Base-by-base conservation (phyloP, 202 grass and related monocot species). In the Schoenoplectus tabernaemontani region DNA sequence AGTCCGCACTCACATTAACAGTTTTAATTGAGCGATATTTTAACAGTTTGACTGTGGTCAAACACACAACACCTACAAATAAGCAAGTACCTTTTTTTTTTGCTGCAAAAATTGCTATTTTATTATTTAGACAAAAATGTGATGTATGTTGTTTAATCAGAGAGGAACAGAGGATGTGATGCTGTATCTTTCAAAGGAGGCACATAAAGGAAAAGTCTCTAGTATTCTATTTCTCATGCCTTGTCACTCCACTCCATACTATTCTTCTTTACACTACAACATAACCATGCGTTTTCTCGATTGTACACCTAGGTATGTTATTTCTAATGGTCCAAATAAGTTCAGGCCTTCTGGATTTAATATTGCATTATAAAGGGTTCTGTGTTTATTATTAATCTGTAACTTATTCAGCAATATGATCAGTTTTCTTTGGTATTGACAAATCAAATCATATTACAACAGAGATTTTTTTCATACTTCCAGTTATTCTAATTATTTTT, bases 161-260 rank as follows among this genome's bases (percentile, higher is more conserved):
- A 92, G 94, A 87, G 94, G 94, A 87, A 92, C 87, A 3, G 94
- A 97, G 88, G 94, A 97, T 70, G 91, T 87, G 78, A 90, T 90
- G 91, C 74, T 82, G 85, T 90, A 97, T 82, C 78, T 93, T 9
- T 92, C 91, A 76, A 91, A 87, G 86, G 87, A 97, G 83, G 91
- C 91, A 53, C 82, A 84, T 57, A 32, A 84, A 83, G 87, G 84
- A 83, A 85, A 80, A 81, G 89, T 97, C 38, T 88, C 85, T 58
- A 83, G 86, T 57, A 68, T 92, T 78, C 80, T 97, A 79, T 97
- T 97, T 82, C 94, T 93, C 81, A 97, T 97, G 94, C 89, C 89
- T 57, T 97, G 94, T 81, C 94, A 97, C 54, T 97, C 94, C 7
- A 97, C 91, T 82, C 94, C 94, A 76, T 93, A 97, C 86, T 97